Evolutionary conservation across 2,329 filamentous ascomycete genomes (phyloP).

Genomic region (Aureobasidium lini): DNA sequence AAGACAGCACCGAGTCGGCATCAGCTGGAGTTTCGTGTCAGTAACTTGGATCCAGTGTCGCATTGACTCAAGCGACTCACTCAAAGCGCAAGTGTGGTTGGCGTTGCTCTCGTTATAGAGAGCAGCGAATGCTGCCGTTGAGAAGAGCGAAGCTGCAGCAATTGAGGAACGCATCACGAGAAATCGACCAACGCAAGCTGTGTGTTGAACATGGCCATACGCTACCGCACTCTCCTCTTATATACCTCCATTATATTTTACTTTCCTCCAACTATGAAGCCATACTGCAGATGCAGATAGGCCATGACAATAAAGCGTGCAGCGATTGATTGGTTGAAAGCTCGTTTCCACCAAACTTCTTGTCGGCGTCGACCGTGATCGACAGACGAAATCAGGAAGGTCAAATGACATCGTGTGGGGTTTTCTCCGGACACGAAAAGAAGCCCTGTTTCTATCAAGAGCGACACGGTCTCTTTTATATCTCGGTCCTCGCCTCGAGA

Average conservation of each 20-base stretch:
- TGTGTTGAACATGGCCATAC: neutral
- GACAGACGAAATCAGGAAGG: conserved; percentile 4
- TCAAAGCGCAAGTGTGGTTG: conserved; percentile 52
- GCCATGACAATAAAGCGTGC: neutral
- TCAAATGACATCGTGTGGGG: conserved; percentile 3
- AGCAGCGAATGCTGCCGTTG: conserved; percentile 25
- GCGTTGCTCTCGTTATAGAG: conserved; percentile 42
- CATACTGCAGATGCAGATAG: conserved; percentile 8
- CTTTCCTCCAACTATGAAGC: neutral
- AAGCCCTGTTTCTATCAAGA: neutral
- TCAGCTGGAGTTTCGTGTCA: conserved; percentile 15
- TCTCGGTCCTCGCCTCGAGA: neutral
- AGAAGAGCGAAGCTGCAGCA: conserved; percentile 10
- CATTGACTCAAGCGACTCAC: conserved; percentile 24
- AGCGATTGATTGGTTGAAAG: conserved; percentile 4
- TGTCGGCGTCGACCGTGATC: neutral
- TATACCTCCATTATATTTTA: neutral
- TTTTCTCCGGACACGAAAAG: neutral
- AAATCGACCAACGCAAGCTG: neutral
- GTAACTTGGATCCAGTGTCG: conserved; percentile 17
- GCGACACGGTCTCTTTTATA: neutral
- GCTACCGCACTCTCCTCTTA: neutral
- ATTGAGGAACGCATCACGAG: neutral
- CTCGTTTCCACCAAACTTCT: neutral
- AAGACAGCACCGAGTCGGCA: conserved; percentile 36